phyloP scores from a whole-genome alignment of 176 grass and related monocot genomes.

The Stipa capillata region DNA sequence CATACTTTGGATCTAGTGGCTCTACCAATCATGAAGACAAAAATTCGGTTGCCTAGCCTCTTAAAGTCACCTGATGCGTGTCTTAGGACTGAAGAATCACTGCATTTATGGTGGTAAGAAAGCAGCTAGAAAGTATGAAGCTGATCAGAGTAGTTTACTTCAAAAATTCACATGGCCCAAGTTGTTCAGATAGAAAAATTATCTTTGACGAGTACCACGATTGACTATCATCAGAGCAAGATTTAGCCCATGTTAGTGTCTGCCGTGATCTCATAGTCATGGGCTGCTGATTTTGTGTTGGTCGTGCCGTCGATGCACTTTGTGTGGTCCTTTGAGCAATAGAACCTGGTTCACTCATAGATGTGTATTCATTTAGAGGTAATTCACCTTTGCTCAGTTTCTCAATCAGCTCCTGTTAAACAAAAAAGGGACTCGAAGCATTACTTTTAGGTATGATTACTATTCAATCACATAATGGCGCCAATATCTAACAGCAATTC shows the following conservation, averaged over 20 bases:
- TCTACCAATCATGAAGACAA: slow-evolving; percentile 90
- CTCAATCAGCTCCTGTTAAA: slow-evolving; percentile 66
- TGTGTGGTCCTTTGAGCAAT: slow-evolving; percentile 21
- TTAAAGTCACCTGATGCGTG: slow-evolving; percentile 74
- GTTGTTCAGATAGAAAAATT: neutral
- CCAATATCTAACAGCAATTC: neutral
- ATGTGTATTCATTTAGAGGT: slow-evolving; percentile 65
- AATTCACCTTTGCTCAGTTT: slow-evolving; percentile 74
- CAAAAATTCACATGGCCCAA: too few relatives aligned
- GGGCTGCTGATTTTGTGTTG: slow-evolving; percentile 36
- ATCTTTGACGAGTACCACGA: slow-evolving; percentile 53
- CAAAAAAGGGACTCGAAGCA: neutral
- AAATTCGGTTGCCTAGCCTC: slow-evolving; percentile 89
- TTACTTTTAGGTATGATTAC: neutral
- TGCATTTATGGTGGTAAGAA: slow-evolving; percentile 29
- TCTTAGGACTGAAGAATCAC: slow-evolving; percentile 74
- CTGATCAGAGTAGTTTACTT: neutral
- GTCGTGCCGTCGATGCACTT: neutral
- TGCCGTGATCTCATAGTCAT: slow-evolving; percentile 69
- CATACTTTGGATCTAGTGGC: slow-evolving; percentile 91
- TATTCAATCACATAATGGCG: neutral
- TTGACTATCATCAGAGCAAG: slow-evolving; percentile 57
- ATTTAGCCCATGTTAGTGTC: slow-evolving; percentile 77
- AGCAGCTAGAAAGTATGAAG: neutral
- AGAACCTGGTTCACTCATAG: slow-evolving; percentile 52